Base-by-base conservation (phyloP, 257 asterid genomes). In the Sherardia arvensis region DNA sequence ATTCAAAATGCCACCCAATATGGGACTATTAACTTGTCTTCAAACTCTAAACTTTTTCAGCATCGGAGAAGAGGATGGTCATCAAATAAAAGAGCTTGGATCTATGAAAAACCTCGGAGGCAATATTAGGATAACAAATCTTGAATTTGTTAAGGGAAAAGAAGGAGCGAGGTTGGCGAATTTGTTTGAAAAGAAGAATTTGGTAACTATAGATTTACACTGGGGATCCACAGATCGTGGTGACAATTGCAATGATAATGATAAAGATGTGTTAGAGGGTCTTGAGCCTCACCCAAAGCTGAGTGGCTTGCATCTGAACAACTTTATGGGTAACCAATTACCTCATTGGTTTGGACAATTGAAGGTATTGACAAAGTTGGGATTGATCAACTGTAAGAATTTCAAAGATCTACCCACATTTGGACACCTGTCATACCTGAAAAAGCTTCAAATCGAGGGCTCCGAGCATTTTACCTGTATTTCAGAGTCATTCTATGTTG, bases 271-370 rank as follows among this genome's bases (percentile, higher is more conserved):
- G 23, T 62, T 77, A 61, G 70, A 71, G 22, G 79, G 82, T 12
- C 82, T 77, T 12, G 71, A 71, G 8, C 74, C 83, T 47, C 75
- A 65, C 34, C 68, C 66, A 23, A 57, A 74, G 59, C 27, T 78
- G 48, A n/a, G n/a, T n/a, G n/a, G n/a, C n/a, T n/a, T n/a, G n/a
- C n/a, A n/a, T n/a, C n/a, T n/a, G n/a, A n/a, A n/a, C n/a, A n/a
- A n/a, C n/a, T n/a, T n/a, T n/a, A n/a, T n/a, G n/a, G n/a, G n/a
- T n/a, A n/a, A n/a, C n/a, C n/a, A n/a, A n/a, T n/a, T n/a, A n/a
- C n/a, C n/a, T n/a, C n/a, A n/a, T n/a, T n/a, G n/a, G n/a, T n/a
- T n/a, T n/a, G n/a, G n/a, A n/a, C n/a, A n/a, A n/a, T n/a, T n/a
- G n/a, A n/a, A n/a, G n/a, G n/a, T n/a, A n/a, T n/a, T n/a, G n/a